Base-by-base conservation (phyloP, 2,329 filamentous ascomycete species). In the Lojkania enalia region DNA sequence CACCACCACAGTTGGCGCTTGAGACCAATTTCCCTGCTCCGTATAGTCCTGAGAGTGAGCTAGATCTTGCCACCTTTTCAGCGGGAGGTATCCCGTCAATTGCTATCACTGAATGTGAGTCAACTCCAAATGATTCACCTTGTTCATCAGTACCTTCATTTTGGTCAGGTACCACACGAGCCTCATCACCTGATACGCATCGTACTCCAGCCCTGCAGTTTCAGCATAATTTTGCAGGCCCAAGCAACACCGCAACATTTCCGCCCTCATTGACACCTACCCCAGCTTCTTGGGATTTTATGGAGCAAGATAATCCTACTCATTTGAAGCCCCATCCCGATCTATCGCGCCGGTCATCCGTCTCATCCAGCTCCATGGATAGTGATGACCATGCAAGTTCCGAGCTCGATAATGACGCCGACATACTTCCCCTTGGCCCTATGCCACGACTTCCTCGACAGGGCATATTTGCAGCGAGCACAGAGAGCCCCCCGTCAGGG, bases 91-190 rank as follows among this genome's bases (percentile, higher is more conserved):
- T 69, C 39, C 66, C 66, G 14, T 61, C 64, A 12, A 69, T 69
- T 39, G 63, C 63, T 35, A 67, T 69, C 47, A 61, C 66, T 42
- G 52, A 69, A 64, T 66, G 64, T 61, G 62, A 67, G 60, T 61
- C 55, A 54, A 48, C 61, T 60, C 48, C 60, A 50, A 31, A 48
- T 57, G 36, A 52, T 58, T 57, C 60, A 32, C 58, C 63, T 35
- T 56, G 51, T 58, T 67, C 64, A 54, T 63, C 65, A 53, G 65
- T 65, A 55, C 62, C 65, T 60, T 68, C 65, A 51, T 61, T 64
- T 43, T 67, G 60, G 55, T 66, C 64, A 60, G 64, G 60, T 48
- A 67, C 65, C 41, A 68, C 66, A 35, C 54, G 65, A 37, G 59
- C 63, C 35, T 69, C 66, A 6, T 67, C 64, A 15, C 66, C 66